These are phyloP conservation scores for Sanghuangporus weigelae DNA, from an alignment of 1,284 basidiomycete species.

Conservation along the genomic window DNA sequence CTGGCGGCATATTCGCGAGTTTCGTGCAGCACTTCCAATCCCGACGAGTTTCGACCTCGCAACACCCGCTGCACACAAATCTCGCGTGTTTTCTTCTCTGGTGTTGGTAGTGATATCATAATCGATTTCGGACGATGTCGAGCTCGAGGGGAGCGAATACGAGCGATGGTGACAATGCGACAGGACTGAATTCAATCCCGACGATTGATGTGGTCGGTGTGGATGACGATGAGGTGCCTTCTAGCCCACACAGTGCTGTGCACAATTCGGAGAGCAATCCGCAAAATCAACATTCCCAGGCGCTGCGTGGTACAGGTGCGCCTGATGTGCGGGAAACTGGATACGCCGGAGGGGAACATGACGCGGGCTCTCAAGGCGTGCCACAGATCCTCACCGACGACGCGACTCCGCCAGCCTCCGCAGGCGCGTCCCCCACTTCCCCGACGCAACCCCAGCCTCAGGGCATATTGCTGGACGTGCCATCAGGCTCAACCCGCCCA, in stretches of 20 bases:
- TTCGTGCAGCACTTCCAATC: not conserved
- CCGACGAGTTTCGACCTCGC: not conserved
- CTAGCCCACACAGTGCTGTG: not conserved
- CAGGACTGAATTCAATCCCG: constrained; percentile 2
- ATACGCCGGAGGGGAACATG: not conserved
- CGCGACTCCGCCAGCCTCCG: not conserved
- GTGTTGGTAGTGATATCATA: not conserved
- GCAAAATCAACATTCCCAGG: not conserved
- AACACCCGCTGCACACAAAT: not conserved
- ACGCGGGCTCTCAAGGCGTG: not conserved
- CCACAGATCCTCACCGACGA: constrained; percentile 8
- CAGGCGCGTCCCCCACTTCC: not conserved
- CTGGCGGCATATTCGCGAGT: constrained; percentile 1
- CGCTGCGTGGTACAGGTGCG: not conserved
- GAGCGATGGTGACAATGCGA: not conserved
- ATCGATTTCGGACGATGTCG: not conserved
- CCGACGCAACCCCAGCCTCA: constrained; percentile 2
- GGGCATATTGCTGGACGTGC: constrained; percentile 14
- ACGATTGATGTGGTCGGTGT: constrained; percentile 14
- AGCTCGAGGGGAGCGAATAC: not conserved
- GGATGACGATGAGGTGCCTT: constrained; percentile 6
- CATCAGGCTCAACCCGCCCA: constrained; percentile 1
- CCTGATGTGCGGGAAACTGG: not conserved
- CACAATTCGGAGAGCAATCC: not conserved
- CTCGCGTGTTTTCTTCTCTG: not conserved